These are phyloP conservation scores for Eimeria acervulina DNA, from an alignment of 169 alveolate genomes.

Conservation along the genomic window DNA sequence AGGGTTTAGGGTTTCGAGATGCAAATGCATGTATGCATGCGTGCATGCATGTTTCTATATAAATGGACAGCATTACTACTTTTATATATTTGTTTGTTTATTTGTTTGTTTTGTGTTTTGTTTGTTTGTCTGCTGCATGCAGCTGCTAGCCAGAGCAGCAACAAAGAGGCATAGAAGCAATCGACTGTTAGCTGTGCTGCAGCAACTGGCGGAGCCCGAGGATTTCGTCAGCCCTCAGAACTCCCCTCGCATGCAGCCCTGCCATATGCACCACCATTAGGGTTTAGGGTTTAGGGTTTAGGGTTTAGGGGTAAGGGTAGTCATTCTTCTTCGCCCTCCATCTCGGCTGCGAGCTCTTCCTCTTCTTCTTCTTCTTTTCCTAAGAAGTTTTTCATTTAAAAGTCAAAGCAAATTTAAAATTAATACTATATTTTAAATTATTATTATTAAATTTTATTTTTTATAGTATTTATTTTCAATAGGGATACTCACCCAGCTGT, in stretches of 20 bases:
- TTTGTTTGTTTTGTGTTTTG: no score
- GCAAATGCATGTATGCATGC: no score
- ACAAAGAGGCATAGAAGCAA: not conserved
- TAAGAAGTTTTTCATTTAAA: not conserved
- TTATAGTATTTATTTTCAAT: not conserved
- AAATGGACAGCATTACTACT: not conserved
- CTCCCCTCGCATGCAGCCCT: not conserved
- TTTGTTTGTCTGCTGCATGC: no score
- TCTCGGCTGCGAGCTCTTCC: not conserved
- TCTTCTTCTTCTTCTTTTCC: constrained; percentile 42
- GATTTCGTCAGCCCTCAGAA: not conserved
- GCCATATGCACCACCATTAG: no score
- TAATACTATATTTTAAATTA: not conserved
- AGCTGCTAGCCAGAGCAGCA: not conserved
- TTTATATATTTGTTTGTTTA: no score
- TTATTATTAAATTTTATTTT: not conserved
- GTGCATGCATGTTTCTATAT: no score
- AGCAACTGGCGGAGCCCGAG: not conserved
- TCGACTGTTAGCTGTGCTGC: not conserved
- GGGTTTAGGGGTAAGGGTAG: no score
- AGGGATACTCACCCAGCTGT: not conserved
- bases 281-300: no score
- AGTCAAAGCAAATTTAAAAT: not conserved
- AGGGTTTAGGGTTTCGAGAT: no score
- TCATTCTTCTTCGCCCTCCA: not conserved